Percentiles rank a stretch among this genome's conserved stretches.
Conservation (phyloP, 1,284 basidiomycete genomes). For the Cutaneotrichosporon cutaneum region DNA sequence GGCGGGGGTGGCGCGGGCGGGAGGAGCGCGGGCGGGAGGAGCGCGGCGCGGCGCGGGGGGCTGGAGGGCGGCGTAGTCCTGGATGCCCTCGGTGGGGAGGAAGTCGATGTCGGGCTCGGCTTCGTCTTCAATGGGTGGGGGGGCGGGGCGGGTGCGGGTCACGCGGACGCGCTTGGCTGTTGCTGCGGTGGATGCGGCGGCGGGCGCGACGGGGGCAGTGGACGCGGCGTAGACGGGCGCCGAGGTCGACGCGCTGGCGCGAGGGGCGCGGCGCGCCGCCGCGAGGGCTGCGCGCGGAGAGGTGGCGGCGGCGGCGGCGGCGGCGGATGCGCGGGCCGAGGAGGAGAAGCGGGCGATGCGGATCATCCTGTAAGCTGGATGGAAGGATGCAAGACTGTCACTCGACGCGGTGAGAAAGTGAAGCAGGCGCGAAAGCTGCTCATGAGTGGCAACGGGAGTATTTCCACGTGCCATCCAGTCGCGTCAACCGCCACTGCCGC, state of each 20-base stretch:
- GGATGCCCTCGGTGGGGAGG: conserved; percentile 22
- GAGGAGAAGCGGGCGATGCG: conserved; percentile 5
- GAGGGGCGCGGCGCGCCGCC: conserved; percentile 12
- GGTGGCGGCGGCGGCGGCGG: conserved; percentile 2
- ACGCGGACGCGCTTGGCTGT: neutral
- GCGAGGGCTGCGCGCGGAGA: conserved; percentile 12
- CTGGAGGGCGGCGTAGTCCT: conserved; percentile 27
- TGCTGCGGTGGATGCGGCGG: neutral
- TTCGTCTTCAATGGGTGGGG: neutral
- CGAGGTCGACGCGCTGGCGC: conserved; percentile 4
- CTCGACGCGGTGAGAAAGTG: too few species aligned
- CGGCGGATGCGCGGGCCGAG: neutral
- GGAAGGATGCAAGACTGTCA: neutral
- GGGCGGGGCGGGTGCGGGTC: neutral
- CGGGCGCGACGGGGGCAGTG: conserved; percentile 1
- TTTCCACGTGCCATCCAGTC: neutral
- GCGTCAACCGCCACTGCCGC: too few species aligned
- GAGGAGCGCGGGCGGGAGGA: neutral
- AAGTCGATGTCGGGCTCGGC: conserved; percentile 12
- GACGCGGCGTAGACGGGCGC: conserved; percentile 10
- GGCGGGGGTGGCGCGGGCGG: conserved; percentile 7
- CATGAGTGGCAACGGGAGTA: conserved; percentile 9
- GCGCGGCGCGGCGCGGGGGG: neutral
- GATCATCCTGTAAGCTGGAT: neutral
- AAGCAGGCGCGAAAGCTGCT: neutral